Conservation (phyloP, 352 stramenopile genomes). For the Aphanomyces invadans region DNA sequence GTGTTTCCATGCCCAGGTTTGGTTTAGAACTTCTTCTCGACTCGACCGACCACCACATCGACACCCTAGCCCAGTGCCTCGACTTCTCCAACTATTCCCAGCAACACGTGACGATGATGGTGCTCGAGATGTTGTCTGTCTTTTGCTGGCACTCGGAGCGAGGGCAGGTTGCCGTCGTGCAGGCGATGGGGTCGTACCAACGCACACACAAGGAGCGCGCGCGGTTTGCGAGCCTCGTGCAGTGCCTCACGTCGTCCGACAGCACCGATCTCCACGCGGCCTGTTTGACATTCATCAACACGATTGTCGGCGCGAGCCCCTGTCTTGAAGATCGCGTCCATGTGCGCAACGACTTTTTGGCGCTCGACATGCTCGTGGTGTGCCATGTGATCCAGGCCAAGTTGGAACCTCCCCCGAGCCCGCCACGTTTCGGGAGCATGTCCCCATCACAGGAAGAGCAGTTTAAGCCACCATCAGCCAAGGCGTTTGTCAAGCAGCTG, state of each 20-base stretch:
- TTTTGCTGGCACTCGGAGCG: slow-evolving; percentile 17
- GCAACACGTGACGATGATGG: background rate
- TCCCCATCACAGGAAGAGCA: background rate
- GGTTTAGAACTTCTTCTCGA: slow-evolving; percentile 14
- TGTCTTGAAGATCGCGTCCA: slow-evolving; percentile 6
- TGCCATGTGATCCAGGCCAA: slow-evolving; percentile 2
- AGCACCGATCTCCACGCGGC: slow-evolving; percentile 10
- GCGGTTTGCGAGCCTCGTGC: slow-evolving; percentile 6
- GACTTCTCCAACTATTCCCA: background rate
- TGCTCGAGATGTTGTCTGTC: slow-evolving; percentile 21
- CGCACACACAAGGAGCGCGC: slow-evolving; percentile 7
- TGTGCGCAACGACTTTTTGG: slow-evolving; percentile 20
- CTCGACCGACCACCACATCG: slow-evolving; percentile 2
- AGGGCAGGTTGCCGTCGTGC: background rate
- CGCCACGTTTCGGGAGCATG: background rate
- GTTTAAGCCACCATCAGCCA: background rate
- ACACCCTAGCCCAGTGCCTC: slow-evolving; percentile 1
- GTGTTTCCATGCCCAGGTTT: too few species aligned
- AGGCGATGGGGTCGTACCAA: slow-evolving; percentile 5
- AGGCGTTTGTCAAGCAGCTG: slow-evolving; percentile 3
- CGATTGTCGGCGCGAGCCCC: background rate
- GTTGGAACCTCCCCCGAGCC: background rate
- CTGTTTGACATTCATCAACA: slow-evolving; percentile 23
- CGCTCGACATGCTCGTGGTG: slow-evolving; percentile 7
- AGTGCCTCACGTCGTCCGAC: background rate